A percentile compares a stretch with the other conserved stretches of the same genome.
These are phyloP conservation scores for Blastomyces silverae DNA, from an alignment of 2,329 filamentous ascomycete species.

Conservation along the genomic window DNA sequence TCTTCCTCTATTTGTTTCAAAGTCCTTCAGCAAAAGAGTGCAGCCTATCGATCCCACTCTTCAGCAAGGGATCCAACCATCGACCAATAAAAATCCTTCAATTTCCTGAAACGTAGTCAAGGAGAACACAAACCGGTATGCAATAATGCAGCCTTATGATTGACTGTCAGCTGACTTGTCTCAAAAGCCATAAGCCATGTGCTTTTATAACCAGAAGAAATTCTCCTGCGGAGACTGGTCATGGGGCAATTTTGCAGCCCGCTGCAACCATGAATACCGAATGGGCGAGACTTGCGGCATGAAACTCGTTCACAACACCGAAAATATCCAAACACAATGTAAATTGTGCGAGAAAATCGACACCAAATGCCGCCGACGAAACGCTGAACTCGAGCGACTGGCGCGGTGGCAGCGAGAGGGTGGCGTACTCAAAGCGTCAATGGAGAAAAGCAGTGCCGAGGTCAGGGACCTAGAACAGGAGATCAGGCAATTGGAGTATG, in stretches of 20 bases:
- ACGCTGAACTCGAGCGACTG: slow-evolving; percentile 68
- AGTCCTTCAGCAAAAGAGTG: slow-evolving; percentile 22
- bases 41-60: slow-evolving; percentile 32
- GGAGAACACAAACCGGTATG: slow-evolving; percentile 32
- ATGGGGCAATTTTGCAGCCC: slow-evolving; percentile 87
- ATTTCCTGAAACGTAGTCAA: slow-evolving; percentile 33
- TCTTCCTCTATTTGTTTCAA: slow-evolving; percentile 21
- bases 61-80: slow-evolving; percentile 16
- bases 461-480: slow-evolving; percentile 65
- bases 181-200: slow-evolving; percentile 67
- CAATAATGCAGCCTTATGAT: slow-evolving; percentile 22
- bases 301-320: slow-evolving; percentile 75
- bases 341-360: slow-evolving; percentile 83
- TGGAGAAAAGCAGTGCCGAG: slow-evolving; percentile 62
- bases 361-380: slow-evolving; percentile 69
- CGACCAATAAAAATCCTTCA: slow-evolving; percentile 31
- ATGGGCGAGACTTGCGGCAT: slow-evolving; percentile 95
- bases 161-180: slow-evolving; percentile 24
- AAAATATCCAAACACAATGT: slow-evolving; percentile 59
- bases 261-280: slow-evolving; percentile 90
- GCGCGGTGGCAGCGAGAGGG: slow-evolving; percentile 70
- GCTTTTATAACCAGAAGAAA: slow-evolving; percentile 87
- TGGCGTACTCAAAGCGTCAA: slow-evolving; percentile 51
- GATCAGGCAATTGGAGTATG: slow-evolving; percentile 57
- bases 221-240: slow-evolving; percentile 87